Evolutionary conservation across 2,329 filamentous ascomycete genomes (phyloP), one percentile per base, ranked within the genome.

Genomic region (Colletotrichum zoysiae): DNA sequence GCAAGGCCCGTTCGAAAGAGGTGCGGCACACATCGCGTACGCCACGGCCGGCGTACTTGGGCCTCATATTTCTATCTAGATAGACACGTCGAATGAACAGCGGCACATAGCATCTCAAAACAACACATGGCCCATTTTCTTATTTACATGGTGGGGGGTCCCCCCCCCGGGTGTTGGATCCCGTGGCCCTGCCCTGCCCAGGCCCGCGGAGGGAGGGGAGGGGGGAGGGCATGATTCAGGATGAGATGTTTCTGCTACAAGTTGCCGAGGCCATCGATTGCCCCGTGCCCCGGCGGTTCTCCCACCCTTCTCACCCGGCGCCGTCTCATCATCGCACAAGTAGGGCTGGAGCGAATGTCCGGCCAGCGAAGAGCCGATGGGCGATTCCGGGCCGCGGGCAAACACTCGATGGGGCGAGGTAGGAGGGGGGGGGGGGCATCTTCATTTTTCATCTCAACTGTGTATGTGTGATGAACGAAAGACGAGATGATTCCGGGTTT

Each of bases 241-340:
- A n/a, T 42, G n/a, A 53, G 46, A 42, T 63, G 60, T 35, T 42
- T 42, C 46, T 63, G 60, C 60, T 63, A 53, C 60, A 63, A 50
- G n/a, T 40, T 14, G 60, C 60, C 38, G 23, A 14, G 35, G 33
- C 60, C 60, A 53, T 50, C 16, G 38, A n/a, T 51, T 40, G 60
- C 33, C 35, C 60, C 35, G 60, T 63, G 60, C 60, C 46, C 46
- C 46, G 9, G 9, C 6, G 44, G 8, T 20, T 18, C 7, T 20
- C 20, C 44, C 44, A 8, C 44, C 9, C 20, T n/a, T 5, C 44
- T 18, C 30, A 3, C 30, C 44, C 46, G 44, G 18, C 18, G 44
- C 44, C 44, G 8, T 46, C 44, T n/a, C 44, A 46, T 30, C 30
- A 30, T 44, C 42, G 20, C 44, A n/a, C 18, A n/a, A 46, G 44